These are phyloP conservation scores for Botrytis squamosa DNA, from an alignment of 2,329 filamentous ascomycete species.

Conservation along the genomic window DNA sequence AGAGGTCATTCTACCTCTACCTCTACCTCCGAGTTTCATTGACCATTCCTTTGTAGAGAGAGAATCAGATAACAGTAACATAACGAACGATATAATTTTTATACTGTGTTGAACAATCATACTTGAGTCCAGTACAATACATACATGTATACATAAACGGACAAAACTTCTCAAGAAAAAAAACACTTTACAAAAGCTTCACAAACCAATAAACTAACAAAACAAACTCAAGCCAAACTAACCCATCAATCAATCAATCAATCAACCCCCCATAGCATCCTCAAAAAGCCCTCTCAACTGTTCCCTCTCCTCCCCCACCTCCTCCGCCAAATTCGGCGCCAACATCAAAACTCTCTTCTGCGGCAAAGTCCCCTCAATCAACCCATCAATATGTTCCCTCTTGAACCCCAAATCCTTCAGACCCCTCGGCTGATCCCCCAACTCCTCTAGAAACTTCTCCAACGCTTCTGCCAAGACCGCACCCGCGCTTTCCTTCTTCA, in stretches of 20 bases:
- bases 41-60: too few species aligned
- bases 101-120: too few species aligned
- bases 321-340: slow-evolving; percentile 74
- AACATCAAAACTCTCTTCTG: slow-evolving; percentile 89
- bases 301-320: slow-evolving; percentile 68
- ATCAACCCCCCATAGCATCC: slow-evolving; percentile 45
- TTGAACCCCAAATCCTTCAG: slow-evolving; percentile 81
- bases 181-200: too few species aligned
- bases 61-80: too few species aligned
- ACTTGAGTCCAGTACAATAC: not conserved
- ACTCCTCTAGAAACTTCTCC: slow-evolving; percentile 71
- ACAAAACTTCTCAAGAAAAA: not conserved
- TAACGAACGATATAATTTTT: too few species aligned
- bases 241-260: not conserved
- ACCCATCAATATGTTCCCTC: slow-evolving; percentile 68
- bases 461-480: slow-evolving; percentile 84
- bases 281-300: slow-evolving; percentile 71
- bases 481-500: slow-evolving; percentile 86
- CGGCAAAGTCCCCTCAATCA: slow-evolving; percentile 94
- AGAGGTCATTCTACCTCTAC: too few species aligned
- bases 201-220: not conserved
- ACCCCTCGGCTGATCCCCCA: slow-evolving; percentile 89
- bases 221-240: not conserved
- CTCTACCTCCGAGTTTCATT: too few species aligned
- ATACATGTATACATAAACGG: not conserved